Conservation (phyloP, 164 flowering plant species). For the Vitis amurensis region DNA sequence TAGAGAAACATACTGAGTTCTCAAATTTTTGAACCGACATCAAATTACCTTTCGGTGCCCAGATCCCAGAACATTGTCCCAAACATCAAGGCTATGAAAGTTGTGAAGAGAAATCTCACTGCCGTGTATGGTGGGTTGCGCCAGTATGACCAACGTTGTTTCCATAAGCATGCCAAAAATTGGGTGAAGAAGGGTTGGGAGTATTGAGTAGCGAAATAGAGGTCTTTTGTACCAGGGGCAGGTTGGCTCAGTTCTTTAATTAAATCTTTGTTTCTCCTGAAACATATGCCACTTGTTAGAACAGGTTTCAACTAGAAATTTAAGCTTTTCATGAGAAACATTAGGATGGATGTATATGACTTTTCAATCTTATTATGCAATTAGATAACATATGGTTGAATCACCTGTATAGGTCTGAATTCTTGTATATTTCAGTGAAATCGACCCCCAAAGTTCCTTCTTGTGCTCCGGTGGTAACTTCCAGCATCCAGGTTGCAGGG, state of each 20-base stretch:
- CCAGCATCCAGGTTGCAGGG: slow-evolving; percentile 52
- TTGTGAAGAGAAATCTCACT: slow-evolving; percentile 32
- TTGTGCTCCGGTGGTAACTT: slow-evolving; percentile 16
- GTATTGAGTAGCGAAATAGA: slow-evolving; percentile 33
- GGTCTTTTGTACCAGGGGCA: slow-evolving; percentile 35
- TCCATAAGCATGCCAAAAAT: slow-evolving; percentile 46
- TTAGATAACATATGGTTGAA: no score
- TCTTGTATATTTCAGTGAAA: slow-evolving; percentile 17
- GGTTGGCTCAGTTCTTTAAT: slow-evolving; percentile 37
- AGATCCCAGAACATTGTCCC: slow-evolving; percentile 49
- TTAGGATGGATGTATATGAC: no score
- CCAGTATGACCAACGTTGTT: slow-evolving; percentile 49
- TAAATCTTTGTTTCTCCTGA: slow-evolving; percentile 50
- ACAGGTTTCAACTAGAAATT: not conserved
- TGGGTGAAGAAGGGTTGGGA: slow-evolving; percentile 36
- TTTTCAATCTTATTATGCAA: no score
- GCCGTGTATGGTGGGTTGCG: slow-evolving; percentile 46
- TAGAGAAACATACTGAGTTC: not conserved
- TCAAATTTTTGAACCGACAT: not conserved
- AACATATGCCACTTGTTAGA: slow-evolving; percentile 8
- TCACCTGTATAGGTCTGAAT: slow-evolving; percentile 30
- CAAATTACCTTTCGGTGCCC: slow-evolving; percentile 35
- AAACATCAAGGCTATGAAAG: slow-evolving; percentile 30
- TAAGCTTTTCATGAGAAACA: no score
- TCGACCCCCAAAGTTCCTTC: slow-evolving; percentile 23